These are phyloP conservation scores for Ailanthus altissimus DNA, from an alignment of 345 rosid species.

Conservation along the genomic window DNA sequence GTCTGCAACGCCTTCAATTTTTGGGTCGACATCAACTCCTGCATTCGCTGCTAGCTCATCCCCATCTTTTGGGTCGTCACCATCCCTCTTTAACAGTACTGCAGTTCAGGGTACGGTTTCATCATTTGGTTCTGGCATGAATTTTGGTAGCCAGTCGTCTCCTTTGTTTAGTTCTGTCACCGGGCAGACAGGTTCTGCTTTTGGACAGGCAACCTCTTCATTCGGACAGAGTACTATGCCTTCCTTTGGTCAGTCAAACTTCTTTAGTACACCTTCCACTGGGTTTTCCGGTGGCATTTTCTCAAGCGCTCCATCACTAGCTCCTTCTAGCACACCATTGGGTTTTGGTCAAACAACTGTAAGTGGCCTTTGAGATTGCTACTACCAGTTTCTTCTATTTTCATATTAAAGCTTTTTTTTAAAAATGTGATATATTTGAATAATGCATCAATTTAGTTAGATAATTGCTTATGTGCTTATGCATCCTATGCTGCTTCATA, in stretches of 20 bases:
- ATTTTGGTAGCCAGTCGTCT: constrained; percentile 58
- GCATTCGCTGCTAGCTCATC: constrained; percentile 50
- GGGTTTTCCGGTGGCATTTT: constrained; percentile 46
- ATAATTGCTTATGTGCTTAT: background rate
- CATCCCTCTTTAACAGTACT: constrained; percentile 54
- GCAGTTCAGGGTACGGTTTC: constrained; percentile 46
- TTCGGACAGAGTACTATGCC: constrained; percentile 51
- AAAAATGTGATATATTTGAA: background rate
- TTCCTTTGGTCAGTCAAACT: constrained; percentile 54
- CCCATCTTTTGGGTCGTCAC: constrained; percentile 57
- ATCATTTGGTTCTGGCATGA: constrained; percentile 40
- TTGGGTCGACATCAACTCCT: constrained; percentile 47
- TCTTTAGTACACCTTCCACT: constrained; percentile 54
- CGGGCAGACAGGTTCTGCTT: constrained; percentile 63
- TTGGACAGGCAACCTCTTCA: constrained; percentile 53
- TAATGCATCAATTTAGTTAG: background rate
- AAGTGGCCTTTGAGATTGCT: constrained; percentile 27
- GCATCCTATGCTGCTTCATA: background rate
- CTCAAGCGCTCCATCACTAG: constrained; percentile 49
- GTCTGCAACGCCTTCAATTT: constrained; percentile 42
- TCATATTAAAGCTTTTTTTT: constrained; percentile 7
- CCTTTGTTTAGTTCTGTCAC: constrained; percentile 55
- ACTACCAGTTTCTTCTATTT: background rate
- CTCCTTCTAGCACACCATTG: constrained; percentile 43
- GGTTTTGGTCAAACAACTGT: constrained; percentile 59